Percentiles rank a stretch among this genome's conserved stretches.
Conservation (phyloP, 78 protist species). For the Pirum gemmata region DNA sequence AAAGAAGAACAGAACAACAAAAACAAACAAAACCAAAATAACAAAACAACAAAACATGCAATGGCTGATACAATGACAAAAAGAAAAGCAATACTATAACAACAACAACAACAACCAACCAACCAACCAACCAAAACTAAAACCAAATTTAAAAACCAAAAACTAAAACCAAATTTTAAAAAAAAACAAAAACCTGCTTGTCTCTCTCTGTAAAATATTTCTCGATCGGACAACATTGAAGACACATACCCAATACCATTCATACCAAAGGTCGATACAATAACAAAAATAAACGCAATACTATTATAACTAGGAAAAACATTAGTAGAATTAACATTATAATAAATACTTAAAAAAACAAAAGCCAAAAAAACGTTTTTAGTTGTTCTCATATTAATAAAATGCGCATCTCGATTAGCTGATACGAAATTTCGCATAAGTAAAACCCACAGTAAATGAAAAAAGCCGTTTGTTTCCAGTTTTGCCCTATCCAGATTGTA, state of each 20-base stretch:
- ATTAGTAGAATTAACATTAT: background rate
- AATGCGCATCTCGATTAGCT: background rate
- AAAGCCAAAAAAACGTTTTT: background rate
- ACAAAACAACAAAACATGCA: too few relatives aligned
- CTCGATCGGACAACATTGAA: background rate
- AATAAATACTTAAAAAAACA: too few relatives aligned
- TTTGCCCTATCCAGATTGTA: background rate
- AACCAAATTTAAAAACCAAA: too few relatives aligned
- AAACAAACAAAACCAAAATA: too few relatives aligned
- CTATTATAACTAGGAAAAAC: background rate
- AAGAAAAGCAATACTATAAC: too few relatives aligned
- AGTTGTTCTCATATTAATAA: background rate
- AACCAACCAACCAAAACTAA: too few relatives aligned
- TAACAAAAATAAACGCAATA: background rate
- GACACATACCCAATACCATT: background rate
- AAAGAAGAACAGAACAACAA: too few relatives aligned
- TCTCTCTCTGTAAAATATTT: background rate
- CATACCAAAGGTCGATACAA: background rate
- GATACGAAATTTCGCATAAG: background rate
- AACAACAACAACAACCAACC: too few relatives aligned
- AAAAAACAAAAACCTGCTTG: background rate
- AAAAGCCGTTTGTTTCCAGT: background rate
- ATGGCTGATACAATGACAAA: too few relatives aligned
- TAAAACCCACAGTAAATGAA: background rate
- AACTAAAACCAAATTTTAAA: too few relatives aligned